Evolutionary conservation across 345 rosid genomes (phyloP), one percentile per base, ranked within the genome.

Genomic region (Dimocarpus longan): DNA sequence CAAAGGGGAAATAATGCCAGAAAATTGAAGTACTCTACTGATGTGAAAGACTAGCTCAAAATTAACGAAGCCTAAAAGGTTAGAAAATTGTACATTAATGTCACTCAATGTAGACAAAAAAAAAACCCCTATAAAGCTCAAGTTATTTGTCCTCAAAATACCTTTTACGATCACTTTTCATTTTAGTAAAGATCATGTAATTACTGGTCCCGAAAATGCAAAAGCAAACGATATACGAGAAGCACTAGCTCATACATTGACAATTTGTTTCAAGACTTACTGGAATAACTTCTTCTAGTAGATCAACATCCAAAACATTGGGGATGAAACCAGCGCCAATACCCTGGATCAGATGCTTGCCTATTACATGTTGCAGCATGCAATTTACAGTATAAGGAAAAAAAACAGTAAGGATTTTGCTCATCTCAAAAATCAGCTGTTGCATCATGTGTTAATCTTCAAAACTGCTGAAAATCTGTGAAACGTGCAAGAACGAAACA

Each of bases 301-400:
- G 16, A 60, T 21, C 75, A 52, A 79, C 64, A 59, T 91, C 82
- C 83, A 91, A 69, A 66, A 86, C 79, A 50, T 60, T 50, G 11
- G 88, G 88, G 56, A 91, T 68, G 50, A 86, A 4, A 52, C 92
- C 93, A 70, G 89, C 86, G 13, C 93, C 93, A 79, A 90, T 79
- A 60, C 93, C 95, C 69, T 89, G 82, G 26, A 90, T 90, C 77
- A 64, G 50, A 84, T 90, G 92, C 39, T 67, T 60, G 66, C 92
- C 93, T 91, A 73, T 46, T 7, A 46, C 52, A 46, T 46, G 52
- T 46, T 7, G 52, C 52, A 46, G 52, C 12, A 46, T 46, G 52
- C 52, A 46, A 7, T 46, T 46, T 46, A 8, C 52, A 46, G 52
- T 46, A 46, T 5, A 46, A 46, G 10, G 8, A 46, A 46, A 46